These are phyloP conservation scores for Allium fistulosum DNA, from an alignment of 106 monocot genomes.

Conservation along the genomic window DNA sequence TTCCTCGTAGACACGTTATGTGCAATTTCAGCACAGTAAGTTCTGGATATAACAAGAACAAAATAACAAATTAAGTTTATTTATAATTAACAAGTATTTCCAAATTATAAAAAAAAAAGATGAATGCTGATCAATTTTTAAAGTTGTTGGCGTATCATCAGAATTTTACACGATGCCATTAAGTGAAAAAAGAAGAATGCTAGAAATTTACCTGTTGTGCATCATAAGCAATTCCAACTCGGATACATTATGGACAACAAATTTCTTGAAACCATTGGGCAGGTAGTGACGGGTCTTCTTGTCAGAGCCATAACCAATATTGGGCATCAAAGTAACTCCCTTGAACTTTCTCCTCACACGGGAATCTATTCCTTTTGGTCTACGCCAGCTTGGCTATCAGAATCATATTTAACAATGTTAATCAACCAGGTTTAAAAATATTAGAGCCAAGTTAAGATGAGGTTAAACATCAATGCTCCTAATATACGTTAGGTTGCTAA, in stretches of 20 bases:
- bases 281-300: conserved; percentile 41
- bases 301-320: conserved; percentile 48
- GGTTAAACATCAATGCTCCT: too few relatives aligned
- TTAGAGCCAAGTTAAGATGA: too few relatives aligned
- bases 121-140: neutral
- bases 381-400: conserved; percentile 38
- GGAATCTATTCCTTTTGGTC: conserved; percentile 54
- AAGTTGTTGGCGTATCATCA: too few relatives aligned
- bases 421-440: too few relatives aligned
- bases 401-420: neutral
- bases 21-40: conserved; percentile 47
- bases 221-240: conserved; percentile 41
- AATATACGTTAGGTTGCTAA: too few relatives aligned
- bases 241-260: conserved; percentile 25
- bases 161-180: neutral
- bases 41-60: conserved; percentile 9
- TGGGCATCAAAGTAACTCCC: conserved; percentile 40
- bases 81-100: too few relatives aligned
- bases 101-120: neutral
- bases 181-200: neutral
- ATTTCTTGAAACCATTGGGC: conserved; percentile 34
- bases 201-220: conserved; percentile 25
- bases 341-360: conserved; percentile 45
- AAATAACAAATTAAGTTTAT: neutral
- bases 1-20: conserved; percentile 40